Conservation (phyloP, 495 filamentous ascomycete genomes). For the Xylaria longipes region DNA sequence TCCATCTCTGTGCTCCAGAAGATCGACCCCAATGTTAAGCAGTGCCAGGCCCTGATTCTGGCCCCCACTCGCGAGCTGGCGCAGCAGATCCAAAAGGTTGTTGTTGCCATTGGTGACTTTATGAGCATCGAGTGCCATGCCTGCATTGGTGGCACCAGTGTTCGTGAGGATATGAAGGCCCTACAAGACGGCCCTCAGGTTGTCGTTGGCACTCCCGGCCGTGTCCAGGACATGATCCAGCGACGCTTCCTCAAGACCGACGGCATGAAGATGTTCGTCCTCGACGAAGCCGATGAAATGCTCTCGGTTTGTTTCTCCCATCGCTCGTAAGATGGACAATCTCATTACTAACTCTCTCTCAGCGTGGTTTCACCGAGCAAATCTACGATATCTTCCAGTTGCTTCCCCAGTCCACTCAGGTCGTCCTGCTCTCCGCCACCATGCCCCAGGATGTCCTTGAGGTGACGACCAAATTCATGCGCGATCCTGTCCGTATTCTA, state of each 20-base stretch:
- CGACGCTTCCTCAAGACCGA: conserved; percentile 92
- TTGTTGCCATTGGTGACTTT: conserved; percentile 98
- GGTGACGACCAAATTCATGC: conserved; percentile 99
- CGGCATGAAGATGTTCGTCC: conserved; percentile 98
- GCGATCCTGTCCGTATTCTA: conserved; percentile 96
- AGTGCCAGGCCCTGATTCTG: conserved; percentile 94
- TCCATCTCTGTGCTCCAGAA: conserved; percentile 98
- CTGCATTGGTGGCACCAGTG: conserved; percentile 97
- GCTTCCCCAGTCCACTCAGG: conserved; percentile 95
- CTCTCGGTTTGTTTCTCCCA: conserved; percentile 73
- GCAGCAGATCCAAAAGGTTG: conserved; percentile 98
- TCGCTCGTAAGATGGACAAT: not conserved
- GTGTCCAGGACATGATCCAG: conserved; percentile 99
- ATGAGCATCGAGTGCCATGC: conserved; percentile 99
- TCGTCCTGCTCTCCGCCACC: conserved; percentile 95
- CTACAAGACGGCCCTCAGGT: conserved; percentile 96
- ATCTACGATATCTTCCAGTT: conserved; percentile 99
- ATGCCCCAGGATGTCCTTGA: conserved; percentile 99
- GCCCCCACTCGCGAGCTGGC: conserved; percentile 97
- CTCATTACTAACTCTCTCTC: conserved; percentile 18
- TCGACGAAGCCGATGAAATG: conserved; percentile 99
- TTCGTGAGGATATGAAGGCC: conserved; percentile 96
- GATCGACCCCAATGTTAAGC: conserved; percentile 91
- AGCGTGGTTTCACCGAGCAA: conserved; percentile 98
- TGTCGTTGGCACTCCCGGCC: conserved; percentile 94